Conservation (phyloP, 2,329 filamentous ascomycete species). For the Aspergillus hortae region DNA sequence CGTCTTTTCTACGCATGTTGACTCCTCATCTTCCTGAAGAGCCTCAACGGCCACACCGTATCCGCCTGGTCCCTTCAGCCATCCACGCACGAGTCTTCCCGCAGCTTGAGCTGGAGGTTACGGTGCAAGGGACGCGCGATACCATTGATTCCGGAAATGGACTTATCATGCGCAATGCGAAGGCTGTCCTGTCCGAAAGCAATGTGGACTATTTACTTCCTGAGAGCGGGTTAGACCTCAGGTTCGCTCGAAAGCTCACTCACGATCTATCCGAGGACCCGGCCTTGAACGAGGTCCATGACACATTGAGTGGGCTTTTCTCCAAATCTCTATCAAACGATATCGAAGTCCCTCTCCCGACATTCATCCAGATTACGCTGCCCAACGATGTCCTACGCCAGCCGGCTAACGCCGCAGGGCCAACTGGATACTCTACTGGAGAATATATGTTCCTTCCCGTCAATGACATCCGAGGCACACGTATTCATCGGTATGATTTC, state of each 20-base stretch:
- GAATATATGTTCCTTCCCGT: conserved; percentile 36
- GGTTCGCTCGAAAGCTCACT: conserved; percentile 34
- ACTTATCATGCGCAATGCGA: conserved; percentile 26
- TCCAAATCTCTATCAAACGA: conserved; percentile 7
- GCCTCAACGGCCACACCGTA: conserved; percentile 19
- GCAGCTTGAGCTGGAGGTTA: conserved; percentile 31
- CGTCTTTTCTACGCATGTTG: conserved; percentile 30
- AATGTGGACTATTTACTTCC: conserved; percentile 39
- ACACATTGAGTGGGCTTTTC: conserved; percentile 20
- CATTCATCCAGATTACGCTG: conserved; percentile 29
- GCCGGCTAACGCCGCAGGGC: not conserved
- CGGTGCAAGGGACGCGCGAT: conserved; percentile 5
- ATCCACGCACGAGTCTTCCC: conserved; percentile 23
- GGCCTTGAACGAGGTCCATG: conserved; percentile 1
- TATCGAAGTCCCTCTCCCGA: conserved; percentile 21
- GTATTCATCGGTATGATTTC: conserved; percentile 30
- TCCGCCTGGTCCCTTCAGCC: conserved; percentile 32
- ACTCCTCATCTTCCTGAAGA: conserved; percentile 12
- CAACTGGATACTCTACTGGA: conserved; percentile 16
- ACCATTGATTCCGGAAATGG: conserved; percentile 4
- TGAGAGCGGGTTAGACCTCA: conserved; percentile 36
- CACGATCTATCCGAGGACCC: conserved; percentile 22
- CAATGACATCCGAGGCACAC: conserved; percentile 24
- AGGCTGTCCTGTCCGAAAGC: conserved; percentile 26
- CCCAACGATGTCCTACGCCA: conserved; percentile 21